Evolutionary conservation across 1,284 basidiomycete genomes (phyloP).

Genomic region (Anthracocystis walkeri): DNA sequence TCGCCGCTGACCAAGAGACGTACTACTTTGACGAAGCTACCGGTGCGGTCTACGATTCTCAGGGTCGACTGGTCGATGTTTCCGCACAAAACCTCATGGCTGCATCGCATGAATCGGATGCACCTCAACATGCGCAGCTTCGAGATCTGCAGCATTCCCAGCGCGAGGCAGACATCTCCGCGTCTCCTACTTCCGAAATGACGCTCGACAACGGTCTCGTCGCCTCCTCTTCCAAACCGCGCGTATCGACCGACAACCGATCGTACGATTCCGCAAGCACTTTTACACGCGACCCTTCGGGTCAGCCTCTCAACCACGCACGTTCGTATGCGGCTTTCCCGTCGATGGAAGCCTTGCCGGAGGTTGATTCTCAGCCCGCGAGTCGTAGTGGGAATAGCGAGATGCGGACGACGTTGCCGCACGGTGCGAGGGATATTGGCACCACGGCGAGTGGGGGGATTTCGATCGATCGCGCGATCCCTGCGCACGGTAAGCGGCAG

Average conservation of each 20-base stretch:
- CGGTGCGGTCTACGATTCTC: constrained; percentile 62
- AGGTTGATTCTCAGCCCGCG: constrained; percentile 44
- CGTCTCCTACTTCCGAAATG: constrained; percentile 24
- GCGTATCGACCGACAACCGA: constrained; percentile 35
- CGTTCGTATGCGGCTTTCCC: constrained; percentile 50
- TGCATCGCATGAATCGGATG: not conserved
- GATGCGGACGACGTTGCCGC: constrained; percentile 28
- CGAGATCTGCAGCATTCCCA: constrained; percentile 6
- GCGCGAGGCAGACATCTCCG: constrained; percentile 1
- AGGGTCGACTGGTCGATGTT: constrained; percentile 59
- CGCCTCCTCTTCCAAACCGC: constrained; percentile 17
- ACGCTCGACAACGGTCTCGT: constrained; percentile 22
- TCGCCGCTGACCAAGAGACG: constrained; percentile 41
- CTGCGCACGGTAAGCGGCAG: constrained; percentile 41
- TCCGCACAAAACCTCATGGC: constrained; percentile 26
- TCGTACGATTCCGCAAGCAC: constrained; percentile 51
- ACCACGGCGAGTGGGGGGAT: constrained; percentile 55
- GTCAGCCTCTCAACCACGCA: constrained; percentile 45
- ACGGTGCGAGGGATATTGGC: constrained; percentile 47
- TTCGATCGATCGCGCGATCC: constrained; percentile 48
- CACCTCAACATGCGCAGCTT: constrained; percentile 6
- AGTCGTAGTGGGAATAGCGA: constrained; percentile 45
- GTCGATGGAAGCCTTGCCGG: constrained; percentile 50
- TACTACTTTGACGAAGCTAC: constrained; percentile 65
- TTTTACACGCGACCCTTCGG: constrained; percentile 25